Evolutionary conservation across 1,284 basidiomycete species (phyloP), one percentile per base, ranked within the genome.

Genomic region (Pascua guehoae): DNA sequence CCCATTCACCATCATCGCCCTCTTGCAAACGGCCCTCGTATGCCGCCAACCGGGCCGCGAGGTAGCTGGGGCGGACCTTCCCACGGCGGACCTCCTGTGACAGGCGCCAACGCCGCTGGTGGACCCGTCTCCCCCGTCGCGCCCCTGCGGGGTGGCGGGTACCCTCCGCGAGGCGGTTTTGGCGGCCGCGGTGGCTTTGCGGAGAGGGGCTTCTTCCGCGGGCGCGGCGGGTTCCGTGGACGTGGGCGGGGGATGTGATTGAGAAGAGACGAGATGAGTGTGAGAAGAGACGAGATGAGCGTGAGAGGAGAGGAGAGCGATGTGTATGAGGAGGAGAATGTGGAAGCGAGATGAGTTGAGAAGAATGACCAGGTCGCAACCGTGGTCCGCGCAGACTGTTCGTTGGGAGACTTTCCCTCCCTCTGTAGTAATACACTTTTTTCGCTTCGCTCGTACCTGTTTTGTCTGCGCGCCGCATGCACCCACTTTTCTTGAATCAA

Each of bases 91-190:
- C 41, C 36, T n/a, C 15, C 24, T 8, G 36, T 12, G 2, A 24
- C 39, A 12, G 54, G 51, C 42, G 36, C 48, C 47, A 39, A 38
- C 24, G 49, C 56, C 1, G 45, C 24, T 32, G 17, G 44, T 12
- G 57, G 57, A 10, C 60, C 60, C 4, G 58, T 57, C n/a, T 58
- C 58, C 14, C 62, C 62, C 17, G 53, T 58, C 16, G 44, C 56
- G 5, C 51, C 47, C 15, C 45, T 58, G 36, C 53, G 56, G 11
- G 58, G 56, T 36, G 45, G 41, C n/a, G 48, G 40, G 16, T 57
- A 53, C 47, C 47, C 50, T 18, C 51, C 49, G 9, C 53, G 55
- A 39, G 61, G 61, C 32, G 53, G 61, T 8, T 63, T 63, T 41
- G 54, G 52, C 32, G 41, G 50, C 12, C 47, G 61, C 0, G 53